Evolutionary conservation across 345 rosid genomes (phyloP).

Genomic region (Garcia nutans): DNA sequence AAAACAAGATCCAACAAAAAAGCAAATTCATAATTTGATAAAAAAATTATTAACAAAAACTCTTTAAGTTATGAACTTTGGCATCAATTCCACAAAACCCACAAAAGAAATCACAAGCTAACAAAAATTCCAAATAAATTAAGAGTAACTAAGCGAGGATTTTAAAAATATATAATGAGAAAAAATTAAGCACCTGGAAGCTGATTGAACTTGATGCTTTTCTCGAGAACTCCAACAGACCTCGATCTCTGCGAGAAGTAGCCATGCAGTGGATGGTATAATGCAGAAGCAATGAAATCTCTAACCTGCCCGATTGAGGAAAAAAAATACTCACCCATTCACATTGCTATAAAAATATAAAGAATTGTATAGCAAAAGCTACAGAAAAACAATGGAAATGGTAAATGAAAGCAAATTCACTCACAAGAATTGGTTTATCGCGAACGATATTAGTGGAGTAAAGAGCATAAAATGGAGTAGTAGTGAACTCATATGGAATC

Average conservation of each 20-base stretch:
- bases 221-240: conserved; percentile 83
- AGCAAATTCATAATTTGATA: neutral
- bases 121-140: neutral
- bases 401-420: conserved; percentile 16
- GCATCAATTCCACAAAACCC: neutral
- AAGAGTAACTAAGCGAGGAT: neutral
- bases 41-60: neutral
- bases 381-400: neutral
- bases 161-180: neutral
- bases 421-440: conserved; percentile 70
- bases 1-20: neutral
- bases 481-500: conserved; percentile 27
- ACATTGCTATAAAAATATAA: neutral
- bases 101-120: neutral
- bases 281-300: conserved; percentile 74
- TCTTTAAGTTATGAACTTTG: neutral
- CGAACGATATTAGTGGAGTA: conserved; percentile 67
- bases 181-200: conserved; percentile 54
- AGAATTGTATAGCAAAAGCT: conserved; percentile 3
- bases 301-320: conserved; percentile 49
- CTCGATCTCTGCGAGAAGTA: conserved; percentile 80
- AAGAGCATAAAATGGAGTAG: conserved; percentile 37
- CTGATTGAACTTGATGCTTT: conserved; percentile 74
- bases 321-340: neutral
- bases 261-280: conserved; percentile 77